These are phyloP conservation scores for Gastrodia elata DNA, from an alignment of 106 monocot species.

Conservation along the genomic window DNA sequence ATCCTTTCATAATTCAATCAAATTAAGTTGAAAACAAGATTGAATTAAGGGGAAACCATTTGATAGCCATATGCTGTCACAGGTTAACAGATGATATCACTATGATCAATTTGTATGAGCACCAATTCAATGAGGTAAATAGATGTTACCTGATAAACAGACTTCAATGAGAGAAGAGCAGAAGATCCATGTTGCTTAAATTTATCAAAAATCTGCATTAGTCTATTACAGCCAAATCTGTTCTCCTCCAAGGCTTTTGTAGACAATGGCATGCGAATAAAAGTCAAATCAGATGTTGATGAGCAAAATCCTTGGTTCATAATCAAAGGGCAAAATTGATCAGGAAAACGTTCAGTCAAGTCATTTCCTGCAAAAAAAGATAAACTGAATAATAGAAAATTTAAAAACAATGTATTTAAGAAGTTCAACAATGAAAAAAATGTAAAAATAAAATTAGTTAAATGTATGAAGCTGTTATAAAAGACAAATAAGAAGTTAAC, in stretches of 20 bases:
- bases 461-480: neutral
- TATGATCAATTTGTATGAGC: neutral
- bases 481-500: neutral
- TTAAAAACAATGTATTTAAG: neutral
- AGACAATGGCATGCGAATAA: conserved; percentile 94
- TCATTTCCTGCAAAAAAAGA: conserved; percentile 54
- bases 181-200: conserved; percentile 64
- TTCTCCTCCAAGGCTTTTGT: conserved; percentile 54
- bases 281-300: conserved; percentile 43
- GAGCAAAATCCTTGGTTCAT: conserved; percentile 39
- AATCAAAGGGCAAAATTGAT: conserved; percentile 84
- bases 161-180: conserved; percentile 67
- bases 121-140: neutral
- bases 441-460: neutral
- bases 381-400: neutral
- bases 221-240: conserved; percentile 45
- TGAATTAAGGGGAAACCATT: neutral
- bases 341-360: conserved; percentile 65
- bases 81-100: neutral
- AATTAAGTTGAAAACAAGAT: too few relatives aligned
- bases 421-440: neutral
- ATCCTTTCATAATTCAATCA: too few relatives aligned
- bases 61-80: neutral
- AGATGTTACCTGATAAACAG: conserved; percentile 65
- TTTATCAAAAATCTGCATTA: conserved; percentile 65